Conservation (phyloP, 495 filamentous ascomycete species). For the Aspergillus affinis region DNA sequence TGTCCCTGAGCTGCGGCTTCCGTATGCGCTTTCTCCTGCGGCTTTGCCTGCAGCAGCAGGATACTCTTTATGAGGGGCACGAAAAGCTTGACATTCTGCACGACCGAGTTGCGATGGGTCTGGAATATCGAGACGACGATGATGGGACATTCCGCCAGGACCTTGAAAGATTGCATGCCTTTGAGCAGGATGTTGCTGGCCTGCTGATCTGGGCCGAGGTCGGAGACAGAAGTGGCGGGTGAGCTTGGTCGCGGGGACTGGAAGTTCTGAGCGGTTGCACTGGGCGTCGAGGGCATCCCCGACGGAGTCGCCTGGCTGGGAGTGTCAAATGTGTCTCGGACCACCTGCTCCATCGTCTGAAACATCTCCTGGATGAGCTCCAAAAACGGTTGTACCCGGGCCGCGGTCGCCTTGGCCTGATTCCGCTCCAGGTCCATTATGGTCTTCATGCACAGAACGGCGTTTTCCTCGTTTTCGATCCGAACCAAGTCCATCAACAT, state of each 20-base stretch:
- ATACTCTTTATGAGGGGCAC: constrained; percentile 92
- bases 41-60: constrained; percentile 83
- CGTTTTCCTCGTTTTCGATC: constrained; percentile 97
- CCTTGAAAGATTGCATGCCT: constrained; percentile 99
- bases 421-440: constrained; percentile 95
- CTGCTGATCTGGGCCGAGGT: constrained; percentile 78
- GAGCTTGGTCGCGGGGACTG: constrained; percentile 89
- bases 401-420: constrained; percentile 75
- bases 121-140: constrained; percentile 99
- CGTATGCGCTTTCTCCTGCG: constrained; percentile 86
- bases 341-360: constrained; percentile 86
- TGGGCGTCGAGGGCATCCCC: constrained; percentile 74
- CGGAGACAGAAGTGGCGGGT: constrained; percentile 74
- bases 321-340: constrained; percentile 88
- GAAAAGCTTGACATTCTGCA: constrained; percentile 85
- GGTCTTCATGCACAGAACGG: constrained; percentile 94
- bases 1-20: constrained; percentile 72
- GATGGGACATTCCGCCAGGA: constrained; percentile 95
- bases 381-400: constrained; percentile 85
- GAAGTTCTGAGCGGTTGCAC: constrained; percentile 66
- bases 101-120: constrained; percentile 75
- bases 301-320: constrained; percentile 61
- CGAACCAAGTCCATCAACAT: constrained; percentile 83
- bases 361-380: constrained; percentile 95
- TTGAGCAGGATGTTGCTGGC: constrained; percentile 74